Conservation (phyloP, 1,284 basidiomycete genomes). For the Cutaneotrichosporon spelunceum region DNA sequence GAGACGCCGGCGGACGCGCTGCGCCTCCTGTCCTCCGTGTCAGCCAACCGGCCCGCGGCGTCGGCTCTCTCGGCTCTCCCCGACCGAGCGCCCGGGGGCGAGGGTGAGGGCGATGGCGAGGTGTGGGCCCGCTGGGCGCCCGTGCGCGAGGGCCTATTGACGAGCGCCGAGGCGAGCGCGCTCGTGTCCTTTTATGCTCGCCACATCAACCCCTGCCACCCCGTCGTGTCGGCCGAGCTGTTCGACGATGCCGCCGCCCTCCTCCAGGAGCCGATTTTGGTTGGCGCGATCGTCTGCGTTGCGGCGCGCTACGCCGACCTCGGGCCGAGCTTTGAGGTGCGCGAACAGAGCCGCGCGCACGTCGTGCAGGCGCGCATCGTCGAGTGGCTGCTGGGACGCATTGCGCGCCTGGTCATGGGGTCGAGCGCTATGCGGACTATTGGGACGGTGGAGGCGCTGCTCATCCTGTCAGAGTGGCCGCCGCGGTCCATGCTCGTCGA, state of each 20-base stretch:
- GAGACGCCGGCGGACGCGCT: constrained; percentile 30
- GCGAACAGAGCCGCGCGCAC: constrained; percentile 18
- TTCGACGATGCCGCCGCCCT: constrained; percentile 16
- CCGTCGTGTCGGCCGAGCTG: constrained; percentile 22
- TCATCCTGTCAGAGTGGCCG: constrained; percentile 29
- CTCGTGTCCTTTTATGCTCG: constrained; percentile 19
- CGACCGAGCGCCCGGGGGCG: background rate
- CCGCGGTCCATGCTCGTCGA: constrained; percentile 20
- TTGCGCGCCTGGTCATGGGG: constrained; percentile 24
- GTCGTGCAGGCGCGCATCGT: constrained; percentile 21
- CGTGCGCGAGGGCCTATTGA: constrained; percentile 27
- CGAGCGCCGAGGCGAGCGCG: constrained; percentile 19
- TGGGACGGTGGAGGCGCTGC: constrained; percentile 29
- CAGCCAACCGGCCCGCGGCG: constrained; percentile 13
- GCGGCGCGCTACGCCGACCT: constrained; percentile 23
- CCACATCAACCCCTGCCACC: constrained; percentile 24
- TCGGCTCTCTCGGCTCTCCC: background rate
- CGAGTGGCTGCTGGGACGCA: constrained; percentile 22
- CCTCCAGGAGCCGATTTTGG: constrained; percentile 22
- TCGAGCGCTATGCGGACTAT: constrained; percentile 25
- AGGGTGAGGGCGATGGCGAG: too few species aligned
- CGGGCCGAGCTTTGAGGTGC: constrained; percentile 20
- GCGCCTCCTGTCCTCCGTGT: constrained; percentile 24
- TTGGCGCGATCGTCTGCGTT: constrained; percentile 21
- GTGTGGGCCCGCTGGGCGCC: constrained; percentile 27